Base-by-base conservation (phyloP, 805 yeast species). In the Ogataea angusta region DNA sequence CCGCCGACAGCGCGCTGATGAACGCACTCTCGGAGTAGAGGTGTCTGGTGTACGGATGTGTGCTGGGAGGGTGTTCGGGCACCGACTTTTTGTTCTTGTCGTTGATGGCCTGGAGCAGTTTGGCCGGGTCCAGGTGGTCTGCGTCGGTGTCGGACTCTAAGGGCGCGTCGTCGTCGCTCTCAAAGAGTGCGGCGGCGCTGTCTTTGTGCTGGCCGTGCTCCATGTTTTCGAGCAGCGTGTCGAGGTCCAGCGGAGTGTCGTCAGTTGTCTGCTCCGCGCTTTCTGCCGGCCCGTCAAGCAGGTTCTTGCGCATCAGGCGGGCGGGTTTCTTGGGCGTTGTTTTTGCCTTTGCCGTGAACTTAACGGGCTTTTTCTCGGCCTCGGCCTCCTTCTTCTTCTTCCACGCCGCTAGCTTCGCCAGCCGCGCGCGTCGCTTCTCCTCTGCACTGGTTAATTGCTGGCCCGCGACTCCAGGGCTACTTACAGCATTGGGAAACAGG, bases 11-110 rank as follows among this genome's bases (percentile, higher is more conserved):
- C 0, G 58, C 48, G 7, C 62, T 59, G 4, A 82, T 51, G 28
- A 81, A 82, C 3, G 66, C 70, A 1, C 84, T 76, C 47, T 80
- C 87, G 1, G 63, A 60, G 55, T 85, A 87, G 52, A 89, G 83
- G 8, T 62, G 49, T 56, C 80, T 85, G 13, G 74, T 57, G 50
- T 88, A 80, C 0, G 79, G 73, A 22, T 66, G 73, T 34, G 57
- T 53, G 29, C 69, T 54, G 48, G 75, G 74, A 44, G 75, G 73
- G 32, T 79, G 67, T 7, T 60, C 51, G 13, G 77, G 67, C 28
- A 82, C 63, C 24, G 69, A 71, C 50, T 82, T 75, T 38, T 73
- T 74, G 50, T 73, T 67, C 51, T 68, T 69, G 36, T 67, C 73
- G 25, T 70, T 60, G 16, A 70, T 63, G 22, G 66, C 63, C 33